Evolutionary conservation across 2,329 filamentous ascomycete species (phyloP), one percentile per base, ranked within the genome.

Genomic region (Xylariales sp.): DNA sequence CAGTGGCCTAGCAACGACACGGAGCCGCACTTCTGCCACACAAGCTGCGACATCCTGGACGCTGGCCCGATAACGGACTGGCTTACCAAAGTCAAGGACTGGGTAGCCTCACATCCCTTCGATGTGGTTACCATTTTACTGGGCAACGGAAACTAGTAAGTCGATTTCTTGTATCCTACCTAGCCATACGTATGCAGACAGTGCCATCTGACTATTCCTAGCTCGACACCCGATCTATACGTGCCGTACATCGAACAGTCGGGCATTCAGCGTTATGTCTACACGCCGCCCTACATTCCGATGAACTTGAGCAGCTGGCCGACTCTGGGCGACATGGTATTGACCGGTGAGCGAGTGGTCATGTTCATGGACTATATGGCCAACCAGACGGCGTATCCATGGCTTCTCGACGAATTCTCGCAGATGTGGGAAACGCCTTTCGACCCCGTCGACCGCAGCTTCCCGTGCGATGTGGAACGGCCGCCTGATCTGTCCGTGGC

Each of bases 371-470:
- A 97, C 81, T 97, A 97, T 82, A 84, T 90, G 71, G 92, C 93
- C 71, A 90, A 97, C 78, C 92, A 97, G 80, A 87, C 84, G 0
- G 84, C 85, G 23, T 90, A 93, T 18, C 93, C 94, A 0, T 97
- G 93, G 88, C 86, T 97, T 49, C 84, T 97, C 48, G 93, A 97
- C 78, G 86, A 97, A 80, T 97, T 97, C 82, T 87, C 87, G 5
- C 92, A 97, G 76, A 87, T 97, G 81, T 97, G 93, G 92, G 93
- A 97, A 81, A 95, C 94, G 0, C 92, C 93, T 0, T 97, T 97
- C 77, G 92, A 93, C 61, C 93, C 89, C 3, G 76, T 79, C 16
- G 78, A 89, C 76, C 81, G 81, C 56, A 78, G 79, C 0, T 97
- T 97, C 78, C 93, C 94, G 0, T 97, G 94, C 81, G 89, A 83